phyloP scores from a whole-genome alignment of 1,284 basidiomycete species.

The Ustilago hordei region DNA sequence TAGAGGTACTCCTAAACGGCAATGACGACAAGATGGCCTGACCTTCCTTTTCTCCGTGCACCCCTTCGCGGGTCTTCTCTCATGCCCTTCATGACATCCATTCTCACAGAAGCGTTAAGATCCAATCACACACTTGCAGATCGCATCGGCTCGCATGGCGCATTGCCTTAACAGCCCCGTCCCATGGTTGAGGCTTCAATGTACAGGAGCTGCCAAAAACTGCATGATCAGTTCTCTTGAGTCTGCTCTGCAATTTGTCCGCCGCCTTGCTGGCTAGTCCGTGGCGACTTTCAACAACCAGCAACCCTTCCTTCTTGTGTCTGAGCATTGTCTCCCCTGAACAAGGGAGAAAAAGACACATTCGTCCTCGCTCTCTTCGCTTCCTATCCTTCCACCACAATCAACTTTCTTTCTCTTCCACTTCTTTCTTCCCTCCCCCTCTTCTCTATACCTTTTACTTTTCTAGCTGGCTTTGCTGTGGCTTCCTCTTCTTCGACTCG shows the following conservation, averaged over 20 bases:
- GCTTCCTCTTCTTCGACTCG: neutral
- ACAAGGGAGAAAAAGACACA: neutral
- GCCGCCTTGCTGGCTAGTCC: neutral
- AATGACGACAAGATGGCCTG: neutral
- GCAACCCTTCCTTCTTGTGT: neutral
- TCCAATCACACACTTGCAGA: slow-evolving; percentile 6
- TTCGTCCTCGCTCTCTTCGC: neutral
- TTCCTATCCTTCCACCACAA: slow-evolving; percentile 35
- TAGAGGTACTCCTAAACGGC: neutral
- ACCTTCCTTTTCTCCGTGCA: neutral
- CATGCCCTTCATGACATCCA: neutral
- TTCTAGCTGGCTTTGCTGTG: slow-evolving; percentile 21
- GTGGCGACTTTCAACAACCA: slow-evolving; percentile 14
- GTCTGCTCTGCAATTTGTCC: no score
- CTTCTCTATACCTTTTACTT: slow-evolving; percentile 16
- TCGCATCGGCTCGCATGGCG: slow-evolving; percentile 22
- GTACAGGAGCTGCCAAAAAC: slow-evolving; percentile 11
- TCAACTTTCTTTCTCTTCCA: slow-evolving; percentile 12
- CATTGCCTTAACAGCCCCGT: slow-evolving; percentile 3
- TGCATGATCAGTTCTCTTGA: no score
- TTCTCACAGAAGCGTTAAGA: neutral
- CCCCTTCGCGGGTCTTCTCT: neutral
- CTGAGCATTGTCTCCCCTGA: neutral
- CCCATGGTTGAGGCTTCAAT: neutral
- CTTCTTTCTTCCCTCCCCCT: slow-evolving; percentile 2